A percentile compares a stretch with the other conserved stretches of the same genome.
Conservation (phyloP, 2,329 filamentous ascomycete species). For the Aspergillus fumigatus region DNA sequence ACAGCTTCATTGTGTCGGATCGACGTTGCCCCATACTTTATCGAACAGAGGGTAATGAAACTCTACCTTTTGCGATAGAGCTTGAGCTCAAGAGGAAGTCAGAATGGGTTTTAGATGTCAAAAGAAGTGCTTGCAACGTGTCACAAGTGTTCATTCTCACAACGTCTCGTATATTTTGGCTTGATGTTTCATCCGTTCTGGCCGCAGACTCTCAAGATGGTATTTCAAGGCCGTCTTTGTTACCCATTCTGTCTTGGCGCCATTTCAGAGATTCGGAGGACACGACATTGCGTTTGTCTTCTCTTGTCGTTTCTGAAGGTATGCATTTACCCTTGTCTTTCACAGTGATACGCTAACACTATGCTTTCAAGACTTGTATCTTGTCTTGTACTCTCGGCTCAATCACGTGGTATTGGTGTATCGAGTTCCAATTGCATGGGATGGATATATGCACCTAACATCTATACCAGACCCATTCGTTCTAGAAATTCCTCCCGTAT, state of each 20-base stretch:
- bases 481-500: constrained; percentile 24
- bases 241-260: constrained; percentile 44
- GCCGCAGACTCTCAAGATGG: constrained; percentile 16
- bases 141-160: constrained; percentile 52
- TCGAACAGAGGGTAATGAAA: constrained; percentile 21
- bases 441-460: constrained; percentile 17
- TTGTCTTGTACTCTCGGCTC: constrained; percentile 39
- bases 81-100: constrained; percentile 32
- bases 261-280: constrained; percentile 55
- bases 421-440: constrained; percentile 23
- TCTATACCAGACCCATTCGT: constrained; percentile 32
- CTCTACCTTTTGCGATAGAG: constrained; percentile 29
- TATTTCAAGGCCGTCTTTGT: constrained; percentile 26
- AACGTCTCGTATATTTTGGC: constrained; percentile 45
- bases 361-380: constrained; percentile 28
- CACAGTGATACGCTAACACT: constrained; percentile 6
- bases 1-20: constrained; percentile 49
- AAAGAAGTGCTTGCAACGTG: constrained; percentile 37
- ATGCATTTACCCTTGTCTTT: constrained; percentile 8
- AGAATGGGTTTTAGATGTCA: constrained; percentile 54
- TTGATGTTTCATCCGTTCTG: constrained; percentile 35
- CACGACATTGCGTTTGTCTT: constrained; percentile 42
- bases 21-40: constrained; percentile 41
- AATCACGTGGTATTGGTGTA: constrained; percentile 31
- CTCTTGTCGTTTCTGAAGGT: constrained; percentile 31